phyloP scores from a whole-genome alignment of 352 stramenopile genomes.

The Phytopythium ostracodes region DNA sequence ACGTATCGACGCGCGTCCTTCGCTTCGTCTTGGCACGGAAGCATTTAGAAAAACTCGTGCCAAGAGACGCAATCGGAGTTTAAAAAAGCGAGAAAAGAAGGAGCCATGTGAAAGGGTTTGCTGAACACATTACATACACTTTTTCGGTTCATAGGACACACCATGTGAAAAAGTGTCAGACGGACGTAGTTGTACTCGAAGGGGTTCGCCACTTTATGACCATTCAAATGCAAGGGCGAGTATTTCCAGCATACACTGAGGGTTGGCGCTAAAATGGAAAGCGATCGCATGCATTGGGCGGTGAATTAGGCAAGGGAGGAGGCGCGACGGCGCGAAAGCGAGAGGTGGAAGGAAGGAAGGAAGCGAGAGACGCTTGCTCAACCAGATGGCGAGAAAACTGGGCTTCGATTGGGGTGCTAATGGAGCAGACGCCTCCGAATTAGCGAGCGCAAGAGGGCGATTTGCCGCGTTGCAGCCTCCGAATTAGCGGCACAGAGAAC shows the following conservation, averaged over 20 bases:
- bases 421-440: background rate
- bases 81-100: background rate
- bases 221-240: slow-evolving; percentile 1
- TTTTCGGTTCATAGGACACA: background rate
- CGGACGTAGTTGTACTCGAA: background rate
- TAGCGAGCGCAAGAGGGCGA: background rate
- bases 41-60: background rate
- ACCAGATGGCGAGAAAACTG: background rate
- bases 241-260: no score
- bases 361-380: background rate
- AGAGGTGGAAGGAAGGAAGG: background rate
- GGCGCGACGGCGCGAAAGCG: slow-evolving; percentile 2
- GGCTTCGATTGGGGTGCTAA: background rate
- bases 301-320: background rate
- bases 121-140: slow-evolving; percentile 5
- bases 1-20: background rate
- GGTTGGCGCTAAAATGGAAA: background rate
- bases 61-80: background rate
- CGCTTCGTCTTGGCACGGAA: background rate
- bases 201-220: background rate
- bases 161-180: background rate
- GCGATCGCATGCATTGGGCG: background rate
- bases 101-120: slow-evolving; percentile 3
- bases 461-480: background rate
- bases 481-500: background rate